Base-by-base conservation (phyloP, 345 rosid species). In the Syzygium aromaticum region DNA sequence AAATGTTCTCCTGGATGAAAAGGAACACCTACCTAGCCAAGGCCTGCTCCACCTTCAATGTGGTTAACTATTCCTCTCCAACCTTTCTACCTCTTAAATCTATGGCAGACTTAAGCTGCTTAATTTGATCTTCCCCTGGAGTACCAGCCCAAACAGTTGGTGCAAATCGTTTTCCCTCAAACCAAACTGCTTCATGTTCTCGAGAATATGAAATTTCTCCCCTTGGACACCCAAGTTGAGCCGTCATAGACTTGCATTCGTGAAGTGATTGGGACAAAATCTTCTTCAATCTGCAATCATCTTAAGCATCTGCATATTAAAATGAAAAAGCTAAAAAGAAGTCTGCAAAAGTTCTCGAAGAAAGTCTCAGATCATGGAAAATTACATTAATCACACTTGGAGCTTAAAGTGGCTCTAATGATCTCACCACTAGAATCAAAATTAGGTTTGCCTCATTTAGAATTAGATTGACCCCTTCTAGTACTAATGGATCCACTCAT, bases 51-150 rank as follows among this genome's bases (percentile, higher is more conserved):
- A 97, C 98, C 90, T 94, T 96, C 84, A 85, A 61, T 28, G 98
- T 94, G 57, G 94, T 96, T 92, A 94, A 97, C 99, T 99, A 97
- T 90, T 97, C 99, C 92, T 97, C 99, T 52, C 99, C 99, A 87
- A 97, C 98, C 88, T 93, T 97, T 94, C 92, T 95, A 51, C 98
- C 98, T 94, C 95, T 97, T 3, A 99, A 93, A 93, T 97, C 99
- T 80, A 94, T 13, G 73, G 99, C 97, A 87, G 95, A 92, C 90
- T 92, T 96, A 88, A 97, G 97, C 90, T 94, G 98, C 90, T 95
- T 95, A 87, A 97, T 97, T 93, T 97, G 98, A 82, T 94, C 96
- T 94, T 96, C 99, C 78, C 99, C 99, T 61, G 96, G 90, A 56
- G 98, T 94, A 83, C 96, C 94, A 89, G 92, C 98, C 99, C 98